These are phyloP conservation scores for Voacanga thouarsii DNA, from an alignment of 257 asterid species.

Conservation along the genomic window DNA sequence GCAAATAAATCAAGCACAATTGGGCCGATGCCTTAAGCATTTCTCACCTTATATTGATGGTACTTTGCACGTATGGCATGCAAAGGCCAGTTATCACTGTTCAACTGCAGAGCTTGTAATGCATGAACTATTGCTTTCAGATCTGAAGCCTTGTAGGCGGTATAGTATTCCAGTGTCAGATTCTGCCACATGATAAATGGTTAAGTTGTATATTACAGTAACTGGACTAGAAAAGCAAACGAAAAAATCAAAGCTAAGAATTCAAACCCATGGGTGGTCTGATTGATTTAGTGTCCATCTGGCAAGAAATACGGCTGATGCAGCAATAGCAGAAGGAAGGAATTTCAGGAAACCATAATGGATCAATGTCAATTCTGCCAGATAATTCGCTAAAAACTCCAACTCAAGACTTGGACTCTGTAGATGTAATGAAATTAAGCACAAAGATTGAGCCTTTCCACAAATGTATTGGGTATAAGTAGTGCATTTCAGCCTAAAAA, in stretches of 20 bases:
- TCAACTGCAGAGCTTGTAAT: slow-evolving; percentile 61
- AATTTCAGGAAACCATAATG: slow-evolving; percentile 70
- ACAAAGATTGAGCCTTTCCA: slow-evolving; percentile 2
- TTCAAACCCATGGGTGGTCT: slow-evolving; percentile 81
- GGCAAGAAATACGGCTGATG: slow-evolving; percentile 49
- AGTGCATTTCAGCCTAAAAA: background rate
- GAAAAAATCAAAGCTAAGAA: slow-evolving; percentile 16
- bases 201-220: background rate
- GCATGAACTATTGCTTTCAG: slow-evolving; percentile 46
- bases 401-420: slow-evolving; percentile 69
- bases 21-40: background rate
- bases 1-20: too few relatives aligned
- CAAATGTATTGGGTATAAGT: background rate
- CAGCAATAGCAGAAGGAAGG: slow-evolving; percentile 82
- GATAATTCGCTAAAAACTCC: slow-evolving; percentile 80
- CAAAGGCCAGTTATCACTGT: slow-evolving; percentile 38
- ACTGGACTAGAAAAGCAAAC: slow-evolving; percentile 1
- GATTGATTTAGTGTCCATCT: slow-evolving; percentile 59
- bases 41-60: slow-evolving; percentile 57
- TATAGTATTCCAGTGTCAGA: slow-evolving; percentile 32
- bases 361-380: slow-evolving; percentile 67
- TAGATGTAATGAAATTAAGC: slow-evolving; percentile 10
- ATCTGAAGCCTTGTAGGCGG: slow-evolving; percentile 32
- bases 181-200: slow-evolving; percentile 25
- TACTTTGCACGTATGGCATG: slow-evolving; percentile 67